Evolutionary conservation across 2,329 filamentous ascomycete species (phyloP), one percentile per base, ranked within the genome.

Genomic region (Trichoderma sp.): DNA sequence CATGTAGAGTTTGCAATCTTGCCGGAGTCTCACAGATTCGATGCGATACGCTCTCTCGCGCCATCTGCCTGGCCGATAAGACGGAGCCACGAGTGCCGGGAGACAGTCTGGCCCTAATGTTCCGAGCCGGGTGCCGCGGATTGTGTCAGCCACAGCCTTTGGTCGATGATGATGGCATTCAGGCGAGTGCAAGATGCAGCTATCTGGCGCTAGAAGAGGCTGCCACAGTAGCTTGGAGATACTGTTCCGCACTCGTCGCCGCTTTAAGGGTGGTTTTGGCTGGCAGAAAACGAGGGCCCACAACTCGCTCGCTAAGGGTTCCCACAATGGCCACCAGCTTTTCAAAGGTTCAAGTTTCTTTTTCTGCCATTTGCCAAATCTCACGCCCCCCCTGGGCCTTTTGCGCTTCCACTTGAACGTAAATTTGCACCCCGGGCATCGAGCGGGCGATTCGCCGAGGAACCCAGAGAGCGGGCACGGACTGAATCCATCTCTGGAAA

Each of bases 311-410:
- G 66, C 39, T 67, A 43, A 43, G 26, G 20, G 23, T 69, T 62
- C 17, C 62, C 68, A 39, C 53, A 67, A 57, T 39, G 23, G 4
- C 61, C 61, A 59, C 57, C 28, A 34, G n/a, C 30, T 55, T 59
- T 53, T 11, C 15, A 43, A 43, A 43, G 39, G 39, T 43, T 43
- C 30, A 30, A 30, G 30, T 30, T 43, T 3, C 12, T 34, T 67
- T 67, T 67, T 71, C 57, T 71, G 69, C 69, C 63, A 63, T 39
- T 67, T 64, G 47, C 30, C 55, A 61, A 53, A 30, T 32, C 57
- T n/a, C 55, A 62, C 70, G 34, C 70, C 39, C 69, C 53, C 50
- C 30, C 23, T 17, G 13, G 62, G 5, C 43, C 30, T 28, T 36
- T 57, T 57, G 62, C 43, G 39, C 39, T 43, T 43, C 39, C 39